Evolutionary conservation across 768 basidiomycete genomes (phyloP).

Genomic region (Russula brevipes): DNA sequence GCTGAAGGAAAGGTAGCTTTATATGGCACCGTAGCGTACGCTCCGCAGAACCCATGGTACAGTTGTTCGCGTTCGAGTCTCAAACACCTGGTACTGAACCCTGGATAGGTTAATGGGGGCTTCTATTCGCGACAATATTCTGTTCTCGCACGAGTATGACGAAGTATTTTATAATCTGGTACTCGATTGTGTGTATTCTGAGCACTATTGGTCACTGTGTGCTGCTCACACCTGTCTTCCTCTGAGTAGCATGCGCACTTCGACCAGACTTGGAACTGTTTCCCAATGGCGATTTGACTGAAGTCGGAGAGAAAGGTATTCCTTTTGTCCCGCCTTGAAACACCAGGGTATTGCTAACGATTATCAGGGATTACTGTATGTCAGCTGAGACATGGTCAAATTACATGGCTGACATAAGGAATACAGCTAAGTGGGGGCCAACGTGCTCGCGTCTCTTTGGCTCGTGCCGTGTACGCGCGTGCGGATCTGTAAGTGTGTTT

Average conservation of each 20-base stretch:
- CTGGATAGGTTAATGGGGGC: constrained; percentile 70
- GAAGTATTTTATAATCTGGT: constrained; percentile 78
- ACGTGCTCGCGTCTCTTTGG: constrained; percentile 75
- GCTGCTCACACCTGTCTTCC: not conserved
- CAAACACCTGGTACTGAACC: not conserved
- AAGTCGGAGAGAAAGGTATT: constrained; percentile 79
- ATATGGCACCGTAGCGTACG: constrained; percentile 72
- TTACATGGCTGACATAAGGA: not conserved
- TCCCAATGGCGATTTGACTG: constrained; percentile 75
- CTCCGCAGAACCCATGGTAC: constrained; percentile 82
- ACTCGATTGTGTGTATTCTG: constrained; percentile 53
- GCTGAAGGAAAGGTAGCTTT: constrained; percentile 67
- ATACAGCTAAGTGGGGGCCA: constrained; percentile 74
- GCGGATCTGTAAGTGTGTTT: constrained; percentile 66
- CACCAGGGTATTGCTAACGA: constrained; percentile 22
- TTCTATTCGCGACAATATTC: constrained; percentile 83
- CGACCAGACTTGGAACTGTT: constrained; percentile 74
- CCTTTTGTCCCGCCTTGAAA: constrained; percentile 17
- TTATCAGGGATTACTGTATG: constrained; percentile 50
- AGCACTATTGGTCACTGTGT: not conserved
- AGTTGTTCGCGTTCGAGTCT: constrained; percentile 17
- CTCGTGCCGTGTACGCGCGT: constrained; percentile 85
- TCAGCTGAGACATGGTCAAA: constrained; percentile 6
- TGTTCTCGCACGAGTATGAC: constrained; percentile 88
- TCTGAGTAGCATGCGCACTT: constrained; percentile 69